These are phyloP conservation scores for Echium plantagineum DNA, from an alignment of 257 asterid genomes.

Conservation along the genomic window DNA sequence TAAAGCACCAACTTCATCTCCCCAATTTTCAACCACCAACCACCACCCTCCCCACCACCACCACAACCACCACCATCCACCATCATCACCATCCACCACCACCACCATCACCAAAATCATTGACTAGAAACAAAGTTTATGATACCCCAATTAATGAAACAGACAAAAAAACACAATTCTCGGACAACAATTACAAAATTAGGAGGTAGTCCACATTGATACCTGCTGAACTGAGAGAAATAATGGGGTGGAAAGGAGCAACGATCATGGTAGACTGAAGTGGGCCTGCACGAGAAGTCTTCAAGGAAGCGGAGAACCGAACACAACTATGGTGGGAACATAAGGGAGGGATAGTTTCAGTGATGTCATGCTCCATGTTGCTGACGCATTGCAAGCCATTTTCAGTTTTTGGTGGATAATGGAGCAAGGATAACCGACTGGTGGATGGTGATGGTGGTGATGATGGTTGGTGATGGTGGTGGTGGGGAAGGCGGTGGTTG, in stretches of 20 bases:
- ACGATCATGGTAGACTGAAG: conserved; percentile 50
- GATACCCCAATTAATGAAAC: neutral
- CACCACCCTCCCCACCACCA: too few species aligned
- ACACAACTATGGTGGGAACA: conserved; percentile 11
- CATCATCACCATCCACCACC: too few species aligned
- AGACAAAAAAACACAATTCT: neutral
- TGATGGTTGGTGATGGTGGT: too few species aligned
- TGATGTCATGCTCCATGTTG: conserved; percentile 51
- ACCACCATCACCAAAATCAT: too few species aligned
- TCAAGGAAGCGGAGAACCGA: conserved; percentile 26
- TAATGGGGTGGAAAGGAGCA: conserved; percentile 35
- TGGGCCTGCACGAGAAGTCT: conserved; percentile 24
- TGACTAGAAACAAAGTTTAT: neutral
- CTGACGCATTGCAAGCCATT: conserved; percentile 50
- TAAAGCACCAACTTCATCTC: too few species aligned
- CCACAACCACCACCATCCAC: too few species aligned
- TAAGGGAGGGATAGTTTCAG: conserved; percentile 61
- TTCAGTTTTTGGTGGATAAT: neutral
- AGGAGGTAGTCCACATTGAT: too few species aligned
- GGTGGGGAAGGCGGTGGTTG: too few species aligned
- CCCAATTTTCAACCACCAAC: too few species aligned
- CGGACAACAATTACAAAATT: neutral
- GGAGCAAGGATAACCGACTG: too few species aligned
- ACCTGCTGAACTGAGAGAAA: conserved; percentile 49
- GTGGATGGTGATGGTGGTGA: too few species aligned